Evolutionary conservation across 768 basidiomycete species (phyloP), one percentile per base, ranked within the genome.

Genomic region (Lactifluus volemus): DNA sequence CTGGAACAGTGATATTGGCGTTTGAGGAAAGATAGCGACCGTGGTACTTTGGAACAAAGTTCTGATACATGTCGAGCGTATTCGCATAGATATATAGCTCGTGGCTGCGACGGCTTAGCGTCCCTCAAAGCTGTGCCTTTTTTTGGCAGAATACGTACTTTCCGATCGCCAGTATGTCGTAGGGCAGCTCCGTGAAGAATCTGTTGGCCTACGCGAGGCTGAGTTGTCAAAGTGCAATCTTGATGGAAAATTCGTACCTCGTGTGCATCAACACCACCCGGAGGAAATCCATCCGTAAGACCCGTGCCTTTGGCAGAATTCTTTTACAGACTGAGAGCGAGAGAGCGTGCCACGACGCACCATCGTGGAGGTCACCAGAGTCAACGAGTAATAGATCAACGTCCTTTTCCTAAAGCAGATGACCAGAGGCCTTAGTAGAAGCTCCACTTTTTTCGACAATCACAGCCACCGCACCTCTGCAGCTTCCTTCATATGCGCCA

Each of bases 351-450:
- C 25, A 55, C 32, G 41, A 56, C 41, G 51, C 60, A 74, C 87
- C 86, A 68, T 89, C 87, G 60, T 89, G 88, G 53, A 88, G 67
- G 68, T 89, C 87, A n/a, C 87, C 91, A 55, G 85, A 84, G 67
- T 92, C 89, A 17, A 94, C 82, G 15, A 96, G 75, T 14, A 96
- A 77, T 1, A 95, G 79, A 71, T 95, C 93, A 29, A 91, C 89
- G 42, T 88, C 84, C 58, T 83, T 84, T 64, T 83, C 71, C 78
- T 85, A 60, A 47, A 4, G 25, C 25, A 32, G 6, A 12, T 8
- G 12, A 41, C 7, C 14, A 25, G 2, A 17, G 8, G 9, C 17
- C 42, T 17, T 7, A 53, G 38, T 25, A n/a, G 39, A 15, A 4
- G 14, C 15, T n/a, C 17, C 19, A 6, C 38, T 38, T 38, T 10